Conservation (phyloP, 306 rosid genomes). For the Macrotyloma uniflorum region DNA sequence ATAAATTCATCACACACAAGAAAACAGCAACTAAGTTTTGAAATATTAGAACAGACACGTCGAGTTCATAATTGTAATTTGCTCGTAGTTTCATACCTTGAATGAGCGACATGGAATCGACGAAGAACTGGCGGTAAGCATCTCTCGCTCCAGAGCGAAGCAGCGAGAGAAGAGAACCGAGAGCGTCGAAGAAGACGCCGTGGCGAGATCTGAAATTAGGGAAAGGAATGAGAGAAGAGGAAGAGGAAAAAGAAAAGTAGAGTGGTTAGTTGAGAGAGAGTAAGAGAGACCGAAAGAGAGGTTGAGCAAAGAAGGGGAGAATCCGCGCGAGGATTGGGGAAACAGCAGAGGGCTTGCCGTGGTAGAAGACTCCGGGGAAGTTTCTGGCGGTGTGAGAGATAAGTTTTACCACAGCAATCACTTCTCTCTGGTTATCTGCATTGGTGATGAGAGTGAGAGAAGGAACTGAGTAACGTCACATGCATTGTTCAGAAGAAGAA, state of each 20-base stretch:
- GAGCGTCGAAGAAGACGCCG: slow-evolving; percentile 69
- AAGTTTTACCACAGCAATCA: slow-evolving; percentile 72
- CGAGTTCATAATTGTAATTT: neutral
- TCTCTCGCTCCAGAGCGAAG: slow-evolving; percentile 80
- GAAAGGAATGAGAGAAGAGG: neutral
- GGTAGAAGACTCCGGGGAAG: slow-evolving; percentile 81
- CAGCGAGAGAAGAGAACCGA: slow-evolving; percentile 72
- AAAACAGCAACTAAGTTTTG: neutral
- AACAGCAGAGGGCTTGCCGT: slow-evolving; percentile 62
- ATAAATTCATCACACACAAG: neutral
- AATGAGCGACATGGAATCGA: slow-evolving; percentile 67
- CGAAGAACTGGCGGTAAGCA: slow-evolving; percentile 68
- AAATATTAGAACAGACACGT: neutral
- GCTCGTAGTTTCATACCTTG: slow-evolving; percentile 54
- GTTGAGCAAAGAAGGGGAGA: slow-evolving; percentile 79
- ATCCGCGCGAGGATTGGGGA: slow-evolving; percentile 71
- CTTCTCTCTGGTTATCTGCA: slow-evolving; percentile 63
- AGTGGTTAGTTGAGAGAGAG: neutral
- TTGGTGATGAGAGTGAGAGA: neutral
- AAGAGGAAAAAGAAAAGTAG: neutral
- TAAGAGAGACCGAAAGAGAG: slow-evolving; percentile 51
- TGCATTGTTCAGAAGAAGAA: neutral
- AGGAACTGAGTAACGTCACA: neutral
- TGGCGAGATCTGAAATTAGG: slow-evolving; percentile 62
- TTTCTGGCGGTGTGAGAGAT: slow-evolving; percentile 64